Evolutionary conservation across 2,329 filamentous ascomycete species (phyloP).

Genomic region (Botryotinia convoluta): DNA sequence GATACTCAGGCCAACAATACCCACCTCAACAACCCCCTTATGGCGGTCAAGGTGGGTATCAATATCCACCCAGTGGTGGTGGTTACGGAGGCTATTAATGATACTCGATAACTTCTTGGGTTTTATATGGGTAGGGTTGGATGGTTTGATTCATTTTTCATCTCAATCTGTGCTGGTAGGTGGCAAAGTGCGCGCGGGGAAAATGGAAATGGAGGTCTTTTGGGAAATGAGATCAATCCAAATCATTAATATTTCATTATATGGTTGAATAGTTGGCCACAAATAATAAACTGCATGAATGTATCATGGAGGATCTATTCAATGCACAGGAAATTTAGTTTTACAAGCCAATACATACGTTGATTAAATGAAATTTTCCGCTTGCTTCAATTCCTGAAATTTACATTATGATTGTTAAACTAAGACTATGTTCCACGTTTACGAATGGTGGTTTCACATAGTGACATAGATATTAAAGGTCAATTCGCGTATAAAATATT

Average conservation of each 20-base stretch:
- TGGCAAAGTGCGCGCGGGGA: no score
- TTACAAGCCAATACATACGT: neutral
- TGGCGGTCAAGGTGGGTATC: constrained; percentile 18
- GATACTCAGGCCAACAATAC: constrained; percentile 15
- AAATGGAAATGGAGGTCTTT: neutral
- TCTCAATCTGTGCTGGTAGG: neutral
- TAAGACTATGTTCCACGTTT: neutral
- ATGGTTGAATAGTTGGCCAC: neutral
- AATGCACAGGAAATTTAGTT: neutral
- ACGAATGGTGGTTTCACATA: neutral
- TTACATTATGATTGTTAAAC: neutral
- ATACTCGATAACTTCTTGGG: neutral
- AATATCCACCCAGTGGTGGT: constrained; percentile 8
- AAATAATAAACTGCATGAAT: neutral
- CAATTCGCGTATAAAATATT: neutral
- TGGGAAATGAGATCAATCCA: neutral
- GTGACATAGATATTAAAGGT: neutral
- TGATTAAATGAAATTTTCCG: neutral
- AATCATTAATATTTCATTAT: neutral
- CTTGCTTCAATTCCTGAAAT: neutral
- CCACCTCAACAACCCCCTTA: constrained; percentile 28
- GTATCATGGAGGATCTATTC: neutral
- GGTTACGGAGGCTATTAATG: constrained; percentile 11
- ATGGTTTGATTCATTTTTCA: neutral
- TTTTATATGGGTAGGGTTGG: neutral